Base-by-base conservation (phyloP, 2,329 filamentous ascomycete species). In the Cytospora leucostoma region DNA sequence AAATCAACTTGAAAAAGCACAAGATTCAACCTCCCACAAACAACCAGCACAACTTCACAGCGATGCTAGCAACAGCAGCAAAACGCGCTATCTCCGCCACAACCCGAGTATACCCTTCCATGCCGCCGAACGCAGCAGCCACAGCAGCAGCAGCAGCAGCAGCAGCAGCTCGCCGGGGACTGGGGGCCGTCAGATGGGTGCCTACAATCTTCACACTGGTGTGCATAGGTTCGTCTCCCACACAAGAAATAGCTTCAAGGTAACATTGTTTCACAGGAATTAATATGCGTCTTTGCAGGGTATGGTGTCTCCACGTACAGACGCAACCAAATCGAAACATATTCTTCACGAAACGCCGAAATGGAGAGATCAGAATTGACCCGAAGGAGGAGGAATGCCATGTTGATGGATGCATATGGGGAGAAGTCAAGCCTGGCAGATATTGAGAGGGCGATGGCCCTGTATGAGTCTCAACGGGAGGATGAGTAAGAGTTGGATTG, bases 371-470 rank as follows among this genome's bases (percentile, higher is more conserved):
- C 57, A 32, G 57, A 64, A 33, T 10, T 19, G 19, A 52, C 65
- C 21, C 40, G 52, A 40, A 72, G 71, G 58, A 74, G 73, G 65
- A 71, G 72, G 55, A 76, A 80, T 64, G 74, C 77, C 21, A 73
- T 79, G 61, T 72, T 84, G 66, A 74, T 82, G 71, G 77, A 82
- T 40, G 77, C 81, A 62, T 84, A 83, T 64, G 80, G 81, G 54
- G 80, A 81, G 65, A 76, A 80, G 15, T 78, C 78, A 34, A 82
- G 77, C 66, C 73, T 84, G 4, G 76, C 78, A 33, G 78, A 78
- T 66, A 73, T 84, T 37, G 79, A 84, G 69, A 78, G 75, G 53
- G 81, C 81, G 2, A 74, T 83, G 59, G 71, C 76, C 58, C 76
- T 76, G 33, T 84, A 84, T 68, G 79, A 80, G 68, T 38, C 51